Evolutionary conservation across 1,284 basidiomycete genomes (phyloP).

Genomic region (Schizophyllum amplum): DNA sequence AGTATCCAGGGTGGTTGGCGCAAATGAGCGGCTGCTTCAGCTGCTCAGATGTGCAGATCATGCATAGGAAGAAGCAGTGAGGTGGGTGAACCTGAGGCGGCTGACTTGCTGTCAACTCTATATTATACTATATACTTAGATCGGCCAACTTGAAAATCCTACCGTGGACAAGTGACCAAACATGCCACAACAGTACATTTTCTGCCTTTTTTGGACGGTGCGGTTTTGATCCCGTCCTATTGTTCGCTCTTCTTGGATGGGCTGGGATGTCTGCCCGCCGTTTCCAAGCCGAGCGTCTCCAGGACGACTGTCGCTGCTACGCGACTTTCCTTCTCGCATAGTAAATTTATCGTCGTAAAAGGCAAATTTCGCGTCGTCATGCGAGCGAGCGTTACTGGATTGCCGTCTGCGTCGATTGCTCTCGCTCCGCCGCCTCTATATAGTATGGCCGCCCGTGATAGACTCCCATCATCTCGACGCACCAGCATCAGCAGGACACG

Average conservation of each 20-base stretch:
- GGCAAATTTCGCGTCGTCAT: not conserved
- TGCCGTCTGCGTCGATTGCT: not conserved
- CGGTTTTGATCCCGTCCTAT: not conserved
- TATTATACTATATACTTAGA: no score
- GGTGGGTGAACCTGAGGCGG: no score
- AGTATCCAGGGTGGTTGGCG: not conserved
- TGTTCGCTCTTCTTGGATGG: no score
- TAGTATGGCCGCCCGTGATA: not conserved
- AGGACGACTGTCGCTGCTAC: not conserved
- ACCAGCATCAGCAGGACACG: not conserved
- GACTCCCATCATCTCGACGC: not conserved
- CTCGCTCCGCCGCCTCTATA: not conserved
- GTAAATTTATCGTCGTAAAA: not conserved
- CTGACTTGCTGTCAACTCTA: no score
- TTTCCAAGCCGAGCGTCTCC: no score
- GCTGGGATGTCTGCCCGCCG: no score
- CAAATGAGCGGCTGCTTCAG: not conserved
- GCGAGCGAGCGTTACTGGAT: not conserved
- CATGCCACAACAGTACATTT: not conserved
- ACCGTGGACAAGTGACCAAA: not conserved
- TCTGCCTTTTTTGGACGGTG: not conserved
- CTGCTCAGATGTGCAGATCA: not conserved
- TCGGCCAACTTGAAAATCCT: not conserved
- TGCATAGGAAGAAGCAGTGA: not conserved
- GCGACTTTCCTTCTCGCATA: not conserved